These are phyloP conservation scores for Trichoderma asperelloides DNA, from an alignment of 495 filamentous ascomycete genomes.

Conservation along the genomic window DNA sequence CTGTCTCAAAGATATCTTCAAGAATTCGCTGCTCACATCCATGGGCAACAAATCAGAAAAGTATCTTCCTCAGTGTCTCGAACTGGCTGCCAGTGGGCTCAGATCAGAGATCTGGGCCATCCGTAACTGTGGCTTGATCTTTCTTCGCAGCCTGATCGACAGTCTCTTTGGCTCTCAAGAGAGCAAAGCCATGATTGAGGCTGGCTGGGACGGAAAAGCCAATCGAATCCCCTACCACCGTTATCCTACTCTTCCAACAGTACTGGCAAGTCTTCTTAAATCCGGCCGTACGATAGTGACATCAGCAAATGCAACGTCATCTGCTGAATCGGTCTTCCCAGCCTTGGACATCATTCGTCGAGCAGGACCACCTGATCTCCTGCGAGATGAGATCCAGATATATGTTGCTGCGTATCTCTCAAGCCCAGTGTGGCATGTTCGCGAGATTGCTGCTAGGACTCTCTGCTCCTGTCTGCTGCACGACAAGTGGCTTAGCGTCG, in stretches of 20 bases:
- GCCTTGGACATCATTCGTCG: constrained; percentile 74
- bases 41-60: constrained; percentile 45
- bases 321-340: constrained; percentile 73
- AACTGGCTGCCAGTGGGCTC: constrained; percentile 64
- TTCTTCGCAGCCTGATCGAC: constrained; percentile 75
- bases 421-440: constrained; percentile 77
- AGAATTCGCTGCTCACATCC: constrained; percentile 58
- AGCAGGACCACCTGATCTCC: constrained; percentile 44
- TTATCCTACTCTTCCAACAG: constrained; percentile 58
- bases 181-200: constrained; percentile 39
- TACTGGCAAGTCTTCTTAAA: constrained; percentile 58
- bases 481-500: constrained; percentile 39
- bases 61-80: constrained; percentile 62
- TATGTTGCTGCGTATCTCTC: constrained; percentile 49
- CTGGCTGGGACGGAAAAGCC: constrained; percentile 42
- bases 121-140: constrained; percentile 82
- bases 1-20: constrained; percentile 80
- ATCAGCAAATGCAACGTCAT: constrained; percentile 26
- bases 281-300: constrained; percentile 31
- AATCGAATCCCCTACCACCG: constrained; percentile 55
- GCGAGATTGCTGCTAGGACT: constrained; percentile 82
- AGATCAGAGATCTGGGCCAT: constrained; percentile 73
- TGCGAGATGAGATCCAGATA: constrained; percentile 33
- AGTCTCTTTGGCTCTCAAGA: constrained; percentile 61
- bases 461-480: constrained; percentile 55